Evolutionary conservation across 352 stramenopile genomes (phyloP), one percentile per base, ranked within the genome.

Genomic region (Pythium rishiriense): DNA sequence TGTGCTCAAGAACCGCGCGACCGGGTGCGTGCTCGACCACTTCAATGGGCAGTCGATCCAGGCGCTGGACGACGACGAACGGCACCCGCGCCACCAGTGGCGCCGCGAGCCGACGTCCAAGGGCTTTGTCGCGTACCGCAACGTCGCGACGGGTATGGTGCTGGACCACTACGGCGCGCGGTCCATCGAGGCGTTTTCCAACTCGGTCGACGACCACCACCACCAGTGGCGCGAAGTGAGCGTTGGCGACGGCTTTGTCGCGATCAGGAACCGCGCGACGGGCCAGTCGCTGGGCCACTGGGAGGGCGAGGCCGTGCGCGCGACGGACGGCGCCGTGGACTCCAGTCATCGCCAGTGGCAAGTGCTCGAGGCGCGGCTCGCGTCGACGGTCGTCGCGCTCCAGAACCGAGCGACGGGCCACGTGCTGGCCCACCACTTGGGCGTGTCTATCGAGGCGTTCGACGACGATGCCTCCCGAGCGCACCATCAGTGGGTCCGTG

Each of bases 21-120:
- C 63, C 11, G 56, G 56, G 19, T 48, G 51, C 37, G 50, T 70
- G 12, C 57, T 70, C 24, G 57, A 66, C n/a, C 64, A 70, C 42
- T 62, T 43, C 21, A 35, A 43, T 7, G 50, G 45, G 26, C 19
- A 62, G 33, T 52, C 42, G 11, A 51, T 70, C 33, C 48, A 66
- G 19, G 64, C 64, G 1, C 59, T 46, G 42, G 50, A 58, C 21
- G 28, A 33, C 9, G 29, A 67, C 29, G 42, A 37, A 24, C 19
- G 15, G 21, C 46, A 66, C 29, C 31, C 24, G 24, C 6, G 55
- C 45, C 51, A 55, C 45, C 50, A 66, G 25, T 66, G 64, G 64
- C 31, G 24, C 9, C 55, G 56, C 22, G 41, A 49, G 10, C 22
- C 43, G 3, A 37, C 19, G 0, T 9, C n/a, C 21, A 35, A 58